Conservation (phyloP, 1,284 basidiomycete species). For the Cryptococcus sp. region DNA sequence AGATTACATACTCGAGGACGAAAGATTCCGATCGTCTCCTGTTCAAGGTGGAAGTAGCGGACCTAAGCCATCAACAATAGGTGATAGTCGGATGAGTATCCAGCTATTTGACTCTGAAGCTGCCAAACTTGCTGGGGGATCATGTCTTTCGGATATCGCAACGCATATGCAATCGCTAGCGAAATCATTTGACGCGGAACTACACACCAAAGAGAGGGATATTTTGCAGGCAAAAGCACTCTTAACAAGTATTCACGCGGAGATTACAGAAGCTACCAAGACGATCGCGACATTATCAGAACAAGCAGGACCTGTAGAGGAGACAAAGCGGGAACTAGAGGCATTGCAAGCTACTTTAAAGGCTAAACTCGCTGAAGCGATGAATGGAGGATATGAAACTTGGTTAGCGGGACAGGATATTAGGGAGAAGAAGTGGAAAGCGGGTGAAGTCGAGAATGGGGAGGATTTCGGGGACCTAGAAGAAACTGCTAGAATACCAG, state of each 20-base stretch:
- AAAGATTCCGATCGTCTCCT: conserved; percentile 89
- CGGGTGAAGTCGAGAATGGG: conserved; percentile 19
- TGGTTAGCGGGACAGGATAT: conserved; percentile 82
- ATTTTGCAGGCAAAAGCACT: conserved; percentile 84
- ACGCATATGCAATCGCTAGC: conserved; percentile 84
- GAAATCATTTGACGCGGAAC: conserved; percentile 87
- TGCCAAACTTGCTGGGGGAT: conserved; percentile 80
- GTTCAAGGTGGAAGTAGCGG: conserved; percentile 42
- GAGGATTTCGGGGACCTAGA: conserved; percentile 42
- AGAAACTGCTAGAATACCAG: conserved; percentile 44
- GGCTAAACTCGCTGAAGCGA: conserved; percentile 71
- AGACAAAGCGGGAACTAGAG: conserved; percentile 58
- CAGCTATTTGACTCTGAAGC: conserved; percentile 81
- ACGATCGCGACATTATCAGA: conserved; percentile 66
- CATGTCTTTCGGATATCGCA: conserved; percentile 77
- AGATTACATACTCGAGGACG: conserved; percentile 98
- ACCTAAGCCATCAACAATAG: neutral
- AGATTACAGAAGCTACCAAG: conserved; percentile 83
- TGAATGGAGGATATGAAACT: conserved; percentile 81
- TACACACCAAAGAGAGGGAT: conserved; percentile 87
- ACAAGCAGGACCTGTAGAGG: conserved; percentile 61
- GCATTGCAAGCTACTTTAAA: conserved; percentile 64
- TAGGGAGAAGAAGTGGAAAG: conserved; percentile 57
- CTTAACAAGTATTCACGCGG: conserved; percentile 80
- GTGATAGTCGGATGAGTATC: conserved; percentile 7